Percentiles rank a stretch among this genome's conserved stretches.
phyloP scores from a whole-genome alignment of 768 basidiomycete genomes.

The Suillus decipiens region DNA sequence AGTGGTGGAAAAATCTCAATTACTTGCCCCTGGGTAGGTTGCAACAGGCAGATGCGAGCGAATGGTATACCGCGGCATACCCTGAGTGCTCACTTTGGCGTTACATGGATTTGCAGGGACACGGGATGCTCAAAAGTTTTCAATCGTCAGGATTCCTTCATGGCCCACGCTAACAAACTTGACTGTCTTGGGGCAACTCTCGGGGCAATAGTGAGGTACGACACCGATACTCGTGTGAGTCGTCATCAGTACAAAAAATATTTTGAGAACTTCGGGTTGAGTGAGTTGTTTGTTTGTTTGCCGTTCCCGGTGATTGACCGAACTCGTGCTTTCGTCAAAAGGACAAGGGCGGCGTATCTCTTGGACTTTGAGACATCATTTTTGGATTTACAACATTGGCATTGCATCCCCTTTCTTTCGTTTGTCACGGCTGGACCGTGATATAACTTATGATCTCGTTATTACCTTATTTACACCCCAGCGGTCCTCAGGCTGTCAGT shows the following conservation, averaged over 20 bases:
- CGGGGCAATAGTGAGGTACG: neutral
- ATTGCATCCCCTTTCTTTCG: too few relatives aligned
- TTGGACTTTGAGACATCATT: neutral
- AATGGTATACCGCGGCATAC: neutral
- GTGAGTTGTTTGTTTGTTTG: neutral
- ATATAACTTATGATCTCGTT: too few relatives aligned
- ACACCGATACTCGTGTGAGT: neutral
- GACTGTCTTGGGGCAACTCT: neutral
- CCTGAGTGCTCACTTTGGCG: neutral
- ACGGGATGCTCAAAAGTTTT: neutral
- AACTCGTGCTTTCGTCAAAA: neutral
- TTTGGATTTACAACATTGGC: too few relatives aligned
- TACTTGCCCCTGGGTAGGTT: slow-evolving; percentile 7
- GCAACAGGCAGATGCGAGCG: neutral
- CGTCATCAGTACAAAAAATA: neutral
- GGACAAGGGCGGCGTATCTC: neutral
- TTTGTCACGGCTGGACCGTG: too few relatives aligned
- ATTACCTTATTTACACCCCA: too few relatives aligned
- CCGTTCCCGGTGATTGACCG: neutral
- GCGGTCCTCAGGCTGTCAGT: too few relatives aligned
- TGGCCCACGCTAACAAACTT: neutral
- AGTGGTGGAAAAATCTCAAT: neutral
- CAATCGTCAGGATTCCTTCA: neutral
- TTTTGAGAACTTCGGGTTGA: too few relatives aligned
- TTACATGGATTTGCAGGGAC: neutral